These are phyloP conservation scores for Lyophyllum atratum DNA, from an alignment of 768 basidiomycete genomes.

Conservation along the genomic window DNA sequence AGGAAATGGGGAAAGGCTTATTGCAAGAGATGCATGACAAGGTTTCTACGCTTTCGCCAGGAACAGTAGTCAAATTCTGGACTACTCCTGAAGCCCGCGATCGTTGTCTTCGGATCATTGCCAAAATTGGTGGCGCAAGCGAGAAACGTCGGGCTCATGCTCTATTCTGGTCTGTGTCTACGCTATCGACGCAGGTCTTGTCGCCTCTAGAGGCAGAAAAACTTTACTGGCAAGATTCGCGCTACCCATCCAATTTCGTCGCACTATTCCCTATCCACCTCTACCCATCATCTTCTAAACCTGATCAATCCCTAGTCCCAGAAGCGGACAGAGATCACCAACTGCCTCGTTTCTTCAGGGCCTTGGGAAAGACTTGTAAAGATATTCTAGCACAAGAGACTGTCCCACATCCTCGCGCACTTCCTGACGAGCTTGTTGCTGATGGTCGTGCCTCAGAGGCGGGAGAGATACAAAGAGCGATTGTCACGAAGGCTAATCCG, in stretches of 20 bases:
- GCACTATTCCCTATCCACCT: conserved; percentile 61
- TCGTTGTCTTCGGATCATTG: conserved; percentile 74
- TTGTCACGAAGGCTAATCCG: conserved; percentile 54
- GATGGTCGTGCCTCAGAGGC: conserved; percentile 10
- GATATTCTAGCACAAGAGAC: conserved; percentile 53
- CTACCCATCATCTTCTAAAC: conserved; percentile 34
- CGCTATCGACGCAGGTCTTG: conserved; percentile 10
- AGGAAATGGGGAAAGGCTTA: conserved; percentile 68
- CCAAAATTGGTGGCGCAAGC: conserved; percentile 73
- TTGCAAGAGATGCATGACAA: conserved; percentile 64
- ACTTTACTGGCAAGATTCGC: conserved; percentile 64
- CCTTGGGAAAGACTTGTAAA: conserved; percentile 53
- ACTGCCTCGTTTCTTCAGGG: conserved; percentile 42
- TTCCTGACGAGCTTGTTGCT: conserved; percentile 22
- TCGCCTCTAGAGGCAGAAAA: conserved; percentile 34
- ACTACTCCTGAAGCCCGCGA: conserved; percentile 76
- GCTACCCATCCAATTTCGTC: conserved; percentile 54
- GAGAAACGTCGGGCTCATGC: conserved; percentile 68
- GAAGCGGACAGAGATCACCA: background rate
- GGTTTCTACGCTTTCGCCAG: conserved; percentile 26
- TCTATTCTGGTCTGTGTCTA: conserved; percentile 46
- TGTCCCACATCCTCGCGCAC: conserved; percentile 34
- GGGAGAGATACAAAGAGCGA: conserved; percentile 52
- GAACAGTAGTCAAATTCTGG: conserved; percentile 63
- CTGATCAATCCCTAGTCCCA: conserved; percentile 10